These are phyloP conservation scores for Diutina scorzettiae DNA, from an alignment of 1,139 yeast genomes.

Conservation along the genomic window DNA sequence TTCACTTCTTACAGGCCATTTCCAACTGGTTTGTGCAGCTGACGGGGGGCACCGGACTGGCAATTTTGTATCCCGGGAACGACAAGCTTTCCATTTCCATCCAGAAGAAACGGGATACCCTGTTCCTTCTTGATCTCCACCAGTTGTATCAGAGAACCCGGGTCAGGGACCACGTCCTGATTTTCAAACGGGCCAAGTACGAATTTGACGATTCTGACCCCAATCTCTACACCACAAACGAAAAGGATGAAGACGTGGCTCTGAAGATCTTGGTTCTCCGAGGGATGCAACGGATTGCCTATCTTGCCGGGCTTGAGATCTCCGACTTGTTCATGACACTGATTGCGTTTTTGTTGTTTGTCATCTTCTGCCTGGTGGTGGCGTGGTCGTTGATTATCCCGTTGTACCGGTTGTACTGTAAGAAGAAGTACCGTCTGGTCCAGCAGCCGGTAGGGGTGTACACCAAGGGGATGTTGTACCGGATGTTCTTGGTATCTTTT, in stretches of 20 bases:
- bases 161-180: slow-evolving; percentile 7
- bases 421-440: slow-evolving; percentile 36
- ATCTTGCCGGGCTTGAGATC: slow-evolving; percentile 70
- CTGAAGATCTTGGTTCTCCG: slow-evolving; percentile 69
- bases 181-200: slow-evolving; percentile 19
- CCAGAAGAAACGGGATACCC: slow-evolving; percentile 38
- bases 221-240: slow-evolving; percentile 56
- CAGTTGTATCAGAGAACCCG: not conserved
- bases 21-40: slow-evolving; percentile 93
- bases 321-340: slow-evolving; percentile 82
- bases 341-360: slow-evolving; percentile 67
- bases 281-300: slow-evolving; percentile 90
- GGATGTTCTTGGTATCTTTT: slow-evolving; percentile 69
- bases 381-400: slow-evolving; percentile 51
- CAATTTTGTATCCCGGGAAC: slow-evolving; percentile 36
- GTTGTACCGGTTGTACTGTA: slow-evolving; percentile 54
- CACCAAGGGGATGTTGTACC: slow-evolving; percentile 69
- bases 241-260: slow-evolving; percentile 38
- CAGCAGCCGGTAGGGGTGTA: not conserved
- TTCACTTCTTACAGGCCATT: slow-evolving; percentile 72
- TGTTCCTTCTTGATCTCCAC: slow-evolving; percentile 7
- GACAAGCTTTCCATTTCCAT: slow-evolving; percentile 63
- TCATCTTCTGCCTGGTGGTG: slow-evolving; percentile 61
- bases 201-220: slow-evolving; percentile 22
- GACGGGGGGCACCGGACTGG: slow-evolving; percentile 87